Conservation (phyloP, 1,284 basidiomycete genomes). For the Sparassis latifolia region DNA sequence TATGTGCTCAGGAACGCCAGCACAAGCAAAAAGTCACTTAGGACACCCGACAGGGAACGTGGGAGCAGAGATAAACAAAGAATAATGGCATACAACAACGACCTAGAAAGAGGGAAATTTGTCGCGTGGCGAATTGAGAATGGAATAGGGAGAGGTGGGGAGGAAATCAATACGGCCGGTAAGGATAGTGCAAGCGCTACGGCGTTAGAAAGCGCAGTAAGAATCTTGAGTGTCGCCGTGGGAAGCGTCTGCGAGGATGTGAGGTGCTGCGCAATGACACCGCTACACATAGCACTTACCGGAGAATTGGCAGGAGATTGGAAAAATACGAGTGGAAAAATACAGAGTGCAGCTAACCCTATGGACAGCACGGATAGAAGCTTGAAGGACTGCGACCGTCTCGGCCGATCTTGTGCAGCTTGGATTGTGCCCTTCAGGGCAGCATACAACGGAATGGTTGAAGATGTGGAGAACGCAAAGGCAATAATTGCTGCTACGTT, state of each 20-base stretch:
- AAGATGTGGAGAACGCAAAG: constrained; percentile 59
- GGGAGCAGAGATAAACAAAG: constrained; percentile 40
- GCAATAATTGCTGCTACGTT: constrained; percentile 38
- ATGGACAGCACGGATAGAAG: constrained; percentile 47
- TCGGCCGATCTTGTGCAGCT: constrained; percentile 35
- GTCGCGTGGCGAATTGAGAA: constrained; percentile 34
- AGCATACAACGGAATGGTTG: constrained; percentile 58
- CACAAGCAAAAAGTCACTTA: constrained; percentile 44
- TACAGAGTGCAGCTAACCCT: constrained; percentile 39
- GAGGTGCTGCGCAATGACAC: too few relatives aligned
- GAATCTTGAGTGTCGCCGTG: constrained; percentile 20
- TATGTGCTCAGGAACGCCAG: constrained; percentile 49
- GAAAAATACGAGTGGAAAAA: constrained; percentile 54
- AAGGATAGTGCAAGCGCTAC: constrained; percentile 50
- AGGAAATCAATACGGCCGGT: constrained; percentile 53
- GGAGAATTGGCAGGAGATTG: constrained; percentile 35
- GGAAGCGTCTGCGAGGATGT: constrained; percentile 19
- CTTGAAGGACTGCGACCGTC: constrained; percentile 49
- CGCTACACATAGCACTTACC: constrained; percentile 25
- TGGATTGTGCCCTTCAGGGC: constrained; percentile 43
- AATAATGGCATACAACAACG: constrained; percentile 32
- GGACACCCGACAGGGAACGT: constrained; percentile 23
- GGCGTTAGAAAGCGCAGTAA: constrained; percentile 40
- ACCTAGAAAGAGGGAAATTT: constrained; percentile 43
- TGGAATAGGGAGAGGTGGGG: constrained; percentile 43